These are phyloP conservation scores for Schoenoplectus tabernaemontani DNA, from an alignment of 202 grass and related monocot species.

Conservation along the genomic window DNA sequence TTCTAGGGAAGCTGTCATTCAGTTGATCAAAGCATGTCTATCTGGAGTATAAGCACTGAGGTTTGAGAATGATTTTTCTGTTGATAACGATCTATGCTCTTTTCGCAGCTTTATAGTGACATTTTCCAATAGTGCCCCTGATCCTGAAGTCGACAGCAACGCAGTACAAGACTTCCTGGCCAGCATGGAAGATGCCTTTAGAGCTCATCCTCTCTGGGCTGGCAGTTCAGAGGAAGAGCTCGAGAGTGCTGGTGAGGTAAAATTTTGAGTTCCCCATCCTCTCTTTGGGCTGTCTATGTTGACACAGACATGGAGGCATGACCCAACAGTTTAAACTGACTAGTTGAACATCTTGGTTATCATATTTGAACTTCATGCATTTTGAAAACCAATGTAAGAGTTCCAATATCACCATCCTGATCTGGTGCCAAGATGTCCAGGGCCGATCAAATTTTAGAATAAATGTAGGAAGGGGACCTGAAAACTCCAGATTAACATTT, in stretches of 20 bases:
- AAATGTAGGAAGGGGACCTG: not conserved
- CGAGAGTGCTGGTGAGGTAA: conserved; percentile 97
- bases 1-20: not conserved
- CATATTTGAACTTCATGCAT: not conserved
- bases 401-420: not conserved
- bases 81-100: not conserved
- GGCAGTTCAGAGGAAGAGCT: conserved; percentile 96
- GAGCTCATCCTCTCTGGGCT: conserved; percentile 85
- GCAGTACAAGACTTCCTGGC: conserved; percentile 81
- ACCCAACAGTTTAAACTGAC: not conserved
- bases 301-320: too few species aligned
- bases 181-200: conserved; percentile 93
- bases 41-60: not conserved
- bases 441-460: not conserved
- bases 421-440: not conserved
- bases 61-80: not conserved
- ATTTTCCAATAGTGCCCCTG: conserved; percentile 78
- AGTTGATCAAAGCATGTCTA: not conserved
- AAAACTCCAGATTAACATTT: not conserved
- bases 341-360: not conserved
- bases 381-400: not conserved
- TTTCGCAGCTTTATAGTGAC: conserved; percentile 75
- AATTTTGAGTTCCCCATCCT: conserved; percentile 4
- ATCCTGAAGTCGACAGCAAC: conserved; percentile 81
- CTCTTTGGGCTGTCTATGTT: too few species aligned